Percentiles rank a stretch among this genome's conserved stretches.
Evolutionary conservation across 108 stramenopile species (phyloP).

Genomic region (Fistulifera solaris): DNA sequence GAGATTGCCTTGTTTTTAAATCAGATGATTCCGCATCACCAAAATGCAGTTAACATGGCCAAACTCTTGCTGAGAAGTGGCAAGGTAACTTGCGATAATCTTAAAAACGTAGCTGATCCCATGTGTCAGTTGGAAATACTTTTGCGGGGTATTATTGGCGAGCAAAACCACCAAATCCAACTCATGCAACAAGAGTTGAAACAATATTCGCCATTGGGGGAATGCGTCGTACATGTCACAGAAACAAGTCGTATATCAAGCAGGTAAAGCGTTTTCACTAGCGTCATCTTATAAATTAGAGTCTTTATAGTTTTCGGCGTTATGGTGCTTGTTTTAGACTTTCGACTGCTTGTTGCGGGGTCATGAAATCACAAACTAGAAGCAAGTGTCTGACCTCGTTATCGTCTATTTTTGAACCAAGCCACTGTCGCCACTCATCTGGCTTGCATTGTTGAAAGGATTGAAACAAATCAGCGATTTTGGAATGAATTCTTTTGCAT

Average conservation of each 20-base stretch:
- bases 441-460: constrained; percentile 14
- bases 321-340: constrained; percentile 9
- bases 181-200: constrained; percentile 1
- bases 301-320: background rate
- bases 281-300: background rate
- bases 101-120: background rate
- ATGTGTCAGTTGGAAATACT: background rate
- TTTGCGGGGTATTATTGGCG: background rate
- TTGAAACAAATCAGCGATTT: constrained; percentile 15
- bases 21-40: constrained; percentile 79
- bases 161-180: constrained; percentile 2
- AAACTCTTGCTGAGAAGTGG: constrained; percentile 2
- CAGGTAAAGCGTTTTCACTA: background rate
- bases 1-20: constrained; percentile 49
- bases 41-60: constrained; percentile 14
- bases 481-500: constrained; percentile 18
- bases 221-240: background rate
- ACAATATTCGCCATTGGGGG: background rate
- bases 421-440: constrained; percentile 21
- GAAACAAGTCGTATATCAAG: too few relatives aligned
- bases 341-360: constrained; percentile 29
- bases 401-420: constrained; percentile 8
- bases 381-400: constrained; percentile 24
- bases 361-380: constrained; percentile 27
- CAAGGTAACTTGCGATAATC: constrained; percentile 1